Percentiles rank a stretch among this genome's conserved stretches.
Conservation (phyloP, 257 asterid genomes). For the Fraxinus pennsylvanica region DNA sequence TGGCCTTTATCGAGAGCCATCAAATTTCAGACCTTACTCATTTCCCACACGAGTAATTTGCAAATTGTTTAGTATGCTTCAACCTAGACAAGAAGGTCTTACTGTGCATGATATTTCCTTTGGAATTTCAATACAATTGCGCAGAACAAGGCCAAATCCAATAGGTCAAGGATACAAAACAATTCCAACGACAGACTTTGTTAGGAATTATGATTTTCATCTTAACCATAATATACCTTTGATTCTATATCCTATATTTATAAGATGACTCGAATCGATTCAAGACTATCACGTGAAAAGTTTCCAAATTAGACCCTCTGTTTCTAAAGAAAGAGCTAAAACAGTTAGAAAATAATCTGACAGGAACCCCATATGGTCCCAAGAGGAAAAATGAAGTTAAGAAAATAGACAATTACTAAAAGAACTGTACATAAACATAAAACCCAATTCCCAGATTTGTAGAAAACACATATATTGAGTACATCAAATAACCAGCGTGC, state of each 20-base stretch:
- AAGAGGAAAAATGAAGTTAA: background rate
- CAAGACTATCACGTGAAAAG: background rate
- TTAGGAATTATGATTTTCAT: too few species aligned
- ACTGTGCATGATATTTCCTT: too few species aligned
- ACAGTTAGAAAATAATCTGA: background rate
- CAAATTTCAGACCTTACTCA: too few species aligned
- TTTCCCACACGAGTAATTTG: too few species aligned
- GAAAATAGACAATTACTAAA: background rate
- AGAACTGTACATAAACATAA: background rate
- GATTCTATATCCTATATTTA: background rate
- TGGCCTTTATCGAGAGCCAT: too few species aligned
- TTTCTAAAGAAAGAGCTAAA: background rate
- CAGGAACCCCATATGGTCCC: background rate
- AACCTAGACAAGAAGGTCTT: too few species aligned
- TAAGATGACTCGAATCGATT: background rate
- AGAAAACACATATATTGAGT: background rate
- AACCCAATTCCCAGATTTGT: conserved; percentile 1
- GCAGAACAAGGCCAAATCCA: too few species aligned
- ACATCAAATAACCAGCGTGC: background rate
- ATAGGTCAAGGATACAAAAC: too few species aligned
- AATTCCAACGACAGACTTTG: too few species aligned
- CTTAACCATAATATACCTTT: too few species aligned
- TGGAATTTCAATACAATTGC: too few species aligned
- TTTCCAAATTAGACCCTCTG: background rate
- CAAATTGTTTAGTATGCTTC: background rate